Evolutionary conservation across 805 yeast genomes (phyloP).

Genomic region (Komagataella ulmi): DNA sequence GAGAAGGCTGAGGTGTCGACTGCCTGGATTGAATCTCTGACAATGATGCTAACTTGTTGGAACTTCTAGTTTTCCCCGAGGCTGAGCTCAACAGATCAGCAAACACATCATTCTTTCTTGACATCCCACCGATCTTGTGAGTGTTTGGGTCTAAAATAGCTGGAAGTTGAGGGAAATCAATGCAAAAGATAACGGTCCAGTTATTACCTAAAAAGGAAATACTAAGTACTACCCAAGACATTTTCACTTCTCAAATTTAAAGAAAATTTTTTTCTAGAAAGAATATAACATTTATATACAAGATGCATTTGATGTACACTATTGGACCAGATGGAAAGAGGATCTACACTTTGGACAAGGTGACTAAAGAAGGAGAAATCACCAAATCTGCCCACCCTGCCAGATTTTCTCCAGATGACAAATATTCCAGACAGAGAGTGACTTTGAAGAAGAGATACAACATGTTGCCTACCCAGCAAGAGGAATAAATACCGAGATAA

Average conservation of each 20-base stretch:
- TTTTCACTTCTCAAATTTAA: neutral
- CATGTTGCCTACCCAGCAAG: constrained; percentile 73
- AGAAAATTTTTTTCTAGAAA: constrained; percentile 1
- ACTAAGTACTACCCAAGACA: neutral
- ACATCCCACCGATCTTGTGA: neutral
- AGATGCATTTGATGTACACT: constrained; percentile 98
- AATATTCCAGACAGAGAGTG: constrained; percentile 97
- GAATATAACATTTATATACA: constrained; percentile 1
- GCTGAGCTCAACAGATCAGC: constrained; percentile 25
- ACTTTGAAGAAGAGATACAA: constrained; percentile 91
- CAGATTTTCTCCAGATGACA: constrained; percentile 98
- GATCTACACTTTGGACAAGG: constrained; percentile 79
- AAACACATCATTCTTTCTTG: constrained; percentile 24
- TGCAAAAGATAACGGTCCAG: neutral
- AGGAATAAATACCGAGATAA: neutral
- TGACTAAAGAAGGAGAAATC: constrained; percentile 77
- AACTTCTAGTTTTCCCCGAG: constrained; percentile 10
- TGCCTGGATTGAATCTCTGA: constrained; percentile 14
- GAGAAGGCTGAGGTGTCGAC: constrained; percentile 2
- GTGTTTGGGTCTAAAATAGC: neutral
- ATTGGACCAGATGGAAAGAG: constrained; percentile 91
- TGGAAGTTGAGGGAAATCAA: neutral
- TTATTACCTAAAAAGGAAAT: neutral
- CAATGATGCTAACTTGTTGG: constrained; percentile 15
- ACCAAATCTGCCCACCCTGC: constrained; percentile 99